Conservation (phyloP, 2,329 filamentous ascomycete genomes). For the Phyllosticta citrichinensis region DNA sequence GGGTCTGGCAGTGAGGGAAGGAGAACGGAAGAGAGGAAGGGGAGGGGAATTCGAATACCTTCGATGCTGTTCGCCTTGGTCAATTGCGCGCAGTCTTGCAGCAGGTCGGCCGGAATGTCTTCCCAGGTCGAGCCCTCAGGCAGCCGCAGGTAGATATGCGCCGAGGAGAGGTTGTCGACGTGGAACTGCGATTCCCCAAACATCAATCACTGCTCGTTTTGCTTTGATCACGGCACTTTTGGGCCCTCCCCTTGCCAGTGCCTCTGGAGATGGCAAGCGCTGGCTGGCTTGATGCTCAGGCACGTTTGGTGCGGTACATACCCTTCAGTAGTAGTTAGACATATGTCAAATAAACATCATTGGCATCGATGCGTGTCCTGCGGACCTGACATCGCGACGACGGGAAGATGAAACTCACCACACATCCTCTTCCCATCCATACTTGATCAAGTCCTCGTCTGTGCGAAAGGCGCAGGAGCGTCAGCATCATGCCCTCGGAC, state of each 20-base stretch:
- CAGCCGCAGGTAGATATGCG: conserved; percentile 89
- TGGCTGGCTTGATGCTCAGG: neutral
- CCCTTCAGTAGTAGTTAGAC: neutral
- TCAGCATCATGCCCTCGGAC: neutral
- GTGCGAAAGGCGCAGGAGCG: conserved; percentile 6
- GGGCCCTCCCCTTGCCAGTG: neutral
- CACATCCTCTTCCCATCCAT: conserved; percentile 89
- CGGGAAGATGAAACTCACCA: conserved; percentile 50
- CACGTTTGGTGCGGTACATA: neutral
- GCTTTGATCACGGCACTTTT: neutral
- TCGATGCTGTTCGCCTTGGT: conserved; percentile 99
- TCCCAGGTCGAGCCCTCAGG: conserved; percentile 76
- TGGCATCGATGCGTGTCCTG: too few relatives aligned
- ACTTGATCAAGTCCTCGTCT: conserved; percentile 96
- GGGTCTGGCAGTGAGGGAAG: neutral
- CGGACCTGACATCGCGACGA: too few relatives aligned
- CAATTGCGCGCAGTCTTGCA: conserved; percentile 87
- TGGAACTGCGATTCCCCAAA: conserved; percentile 60
- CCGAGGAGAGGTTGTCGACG: conserved; percentile 92
- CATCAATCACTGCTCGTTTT: neutral
- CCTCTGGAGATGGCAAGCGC: neutral
- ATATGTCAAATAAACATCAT: neutral
- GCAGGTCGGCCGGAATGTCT: conserved; percentile 58
- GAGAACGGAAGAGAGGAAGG: neutral
- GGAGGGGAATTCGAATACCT: conserved; percentile 40